Base-by-base conservation (phyloP, 768 basidiomycete genomes). In the Botryobasidium botryosum region DNA sequence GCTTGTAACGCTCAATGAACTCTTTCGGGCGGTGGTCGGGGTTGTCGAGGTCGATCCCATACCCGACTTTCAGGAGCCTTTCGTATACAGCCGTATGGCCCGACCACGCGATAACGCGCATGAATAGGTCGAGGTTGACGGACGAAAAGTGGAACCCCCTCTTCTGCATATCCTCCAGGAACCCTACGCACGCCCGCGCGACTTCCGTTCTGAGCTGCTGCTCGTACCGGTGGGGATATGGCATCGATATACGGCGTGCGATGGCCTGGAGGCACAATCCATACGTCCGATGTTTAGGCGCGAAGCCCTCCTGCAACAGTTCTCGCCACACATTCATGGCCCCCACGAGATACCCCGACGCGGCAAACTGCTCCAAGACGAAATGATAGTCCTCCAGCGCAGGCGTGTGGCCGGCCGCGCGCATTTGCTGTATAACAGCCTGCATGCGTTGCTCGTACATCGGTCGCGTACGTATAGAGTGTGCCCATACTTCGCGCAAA, bases 31-130 rank as follows among this genome's bases (percentile, higher is more conserved):
- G 61, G 32, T 73, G 67, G 54, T 88, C 85, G 0, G 82, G 83
- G 53, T 76, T 75, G 18, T 70, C 64, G 38, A 87, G 58, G 60
- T 88, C 85, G 46, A 88, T 69, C 0, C 77, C 83, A 58, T 86
- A 88, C 28, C 71, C 74, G 53, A 70, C 62, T 51, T 70, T 75
- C 64, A 85, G 61, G 21, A 85, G 64, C 23, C 61, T 55, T 42
- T 75, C 68, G 55, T 81, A 79, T 0, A 64, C 63, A 25, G 69
- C 62, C 45, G 63, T 55, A 56, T 80, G 73, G 40, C 70, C 55
- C 0, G 73, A 73, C 48, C 75, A 73, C 60, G 75, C 79, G 52
- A 83, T 62, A 50, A 87, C 69, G 17, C 80, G 75, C 35, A 79
- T 61, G 1, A 66, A 66, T 44, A 83, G 61, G 59, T 86, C 84